Percentiles rank a stretch among this genome's conserved stretches.
Evolutionary conservation across 768 basidiomycete species (phyloP).

Genomic region (Kwoniella dejecticola): DNA sequence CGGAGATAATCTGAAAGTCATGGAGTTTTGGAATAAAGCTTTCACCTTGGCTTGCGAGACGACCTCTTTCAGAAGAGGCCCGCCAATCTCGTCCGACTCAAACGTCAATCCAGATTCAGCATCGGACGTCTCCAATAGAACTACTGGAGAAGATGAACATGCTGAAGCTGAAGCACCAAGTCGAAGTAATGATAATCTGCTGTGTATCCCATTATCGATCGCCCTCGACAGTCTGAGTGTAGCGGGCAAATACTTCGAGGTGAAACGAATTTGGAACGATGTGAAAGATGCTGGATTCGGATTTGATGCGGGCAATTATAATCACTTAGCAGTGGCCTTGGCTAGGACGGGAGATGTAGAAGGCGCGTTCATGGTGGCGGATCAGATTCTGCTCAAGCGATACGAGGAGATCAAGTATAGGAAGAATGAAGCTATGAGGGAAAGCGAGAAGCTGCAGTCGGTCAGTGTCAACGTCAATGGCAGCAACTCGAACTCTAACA

Average conservation of each 20-base stretch:
- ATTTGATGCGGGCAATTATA: slow-evolving; percentile 91
- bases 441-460: not conserved
- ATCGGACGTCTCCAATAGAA: no score
- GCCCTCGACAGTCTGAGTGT: slow-evolving; percentile 74
- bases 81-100: not conserved
- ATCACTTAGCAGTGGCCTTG: slow-evolving; percentile 73
- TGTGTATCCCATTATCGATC: slow-evolving; percentile 77
- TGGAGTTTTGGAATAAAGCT: slow-evolving; percentile 67
- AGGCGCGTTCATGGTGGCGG: slow-evolving; percentile 78
- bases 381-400: slow-evolving; percentile 68
- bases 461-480: not conserved
- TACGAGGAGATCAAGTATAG: slow-evolving; percentile 28
- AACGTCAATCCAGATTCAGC: not conserved
- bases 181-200: slow-evolving; percentile 60
- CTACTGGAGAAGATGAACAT: not conserved
- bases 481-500: no score
- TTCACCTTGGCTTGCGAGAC: slow-evolving; percentile 62
- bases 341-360: slow-evolving; percentile 78
- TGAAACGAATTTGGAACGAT: slow-evolving; percentile 69
- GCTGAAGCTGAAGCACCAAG: slow-evolving; percentile 5
- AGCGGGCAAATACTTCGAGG: slow-evolving; percentile 64
- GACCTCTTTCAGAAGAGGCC: slow-evolving; percentile 4
- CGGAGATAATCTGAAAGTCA: slow-evolving; percentile 63
- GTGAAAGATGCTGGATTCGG: slow-evolving; percentile 67
- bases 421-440: slow-evolving; percentile 19